Percentiles rank a stretch among this genome's conserved stretches.
phyloP scores from a whole-genome alignment of 1,139 yeast genomes.

The Yarrowia galli region DNA sequence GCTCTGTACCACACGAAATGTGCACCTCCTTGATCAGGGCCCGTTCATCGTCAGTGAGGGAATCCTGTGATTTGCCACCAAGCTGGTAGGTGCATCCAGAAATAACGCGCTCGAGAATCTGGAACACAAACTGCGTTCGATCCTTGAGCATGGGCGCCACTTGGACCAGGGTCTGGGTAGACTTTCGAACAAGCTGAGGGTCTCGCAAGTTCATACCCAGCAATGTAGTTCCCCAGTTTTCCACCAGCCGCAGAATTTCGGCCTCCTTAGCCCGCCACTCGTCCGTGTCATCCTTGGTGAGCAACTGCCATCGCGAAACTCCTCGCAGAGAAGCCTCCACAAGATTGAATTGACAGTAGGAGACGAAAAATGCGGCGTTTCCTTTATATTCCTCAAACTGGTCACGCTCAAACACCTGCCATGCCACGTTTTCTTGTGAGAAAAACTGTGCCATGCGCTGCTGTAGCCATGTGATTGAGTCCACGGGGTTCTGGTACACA shows the following conservation, averaged over 20 bases:
- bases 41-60: conserved; percentile 68
- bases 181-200: conserved; percentile 81
- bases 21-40: conserved; percentile 87
- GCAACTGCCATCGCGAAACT: conserved; percentile 91
- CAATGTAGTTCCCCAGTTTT: conserved; percentile 77
- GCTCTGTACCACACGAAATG: conserved; percentile 92
- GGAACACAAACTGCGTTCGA: conserved; percentile 71
- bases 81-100: conserved; percentile 82
- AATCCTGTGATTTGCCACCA: conserved; percentile 47
- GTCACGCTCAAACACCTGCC: conserved; percentile 63
- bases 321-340: conserved; percentile 93
- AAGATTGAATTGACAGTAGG: conserved; percentile 81
- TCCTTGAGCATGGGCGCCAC: conserved; percentile 92
- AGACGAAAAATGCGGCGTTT: conserved; percentile 74
- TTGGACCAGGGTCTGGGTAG: conserved; percentile 93
- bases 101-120: conserved; percentile 83
- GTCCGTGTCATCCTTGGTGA: conserved; percentile 65
- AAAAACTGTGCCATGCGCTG: conserved; percentile 75
- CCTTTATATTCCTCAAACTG: conserved; percentile 64
- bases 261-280: conserved; percentile 55
- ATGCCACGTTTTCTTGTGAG: conserved; percentile 69
- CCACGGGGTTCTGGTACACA: conserved; percentile 84
- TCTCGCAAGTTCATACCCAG: conserved; percentile 77
- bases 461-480: conserved; percentile 83
- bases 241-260: conserved; percentile 68